Conservation (phyloP, 306 rosid species). For the Sindora glabra region DNA sequence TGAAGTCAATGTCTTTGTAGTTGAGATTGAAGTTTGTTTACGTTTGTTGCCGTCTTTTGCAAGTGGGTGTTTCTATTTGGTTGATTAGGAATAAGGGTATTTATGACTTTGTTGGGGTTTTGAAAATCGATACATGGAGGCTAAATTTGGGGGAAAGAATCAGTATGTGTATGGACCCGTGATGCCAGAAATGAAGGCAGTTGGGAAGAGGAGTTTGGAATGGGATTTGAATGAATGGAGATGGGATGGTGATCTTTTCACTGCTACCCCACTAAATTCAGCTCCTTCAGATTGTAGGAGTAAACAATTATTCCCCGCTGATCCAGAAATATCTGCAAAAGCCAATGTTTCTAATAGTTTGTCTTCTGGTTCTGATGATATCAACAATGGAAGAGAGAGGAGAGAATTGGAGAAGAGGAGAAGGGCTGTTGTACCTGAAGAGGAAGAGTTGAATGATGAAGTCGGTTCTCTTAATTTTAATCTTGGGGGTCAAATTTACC, state of each 20-base stretch:
- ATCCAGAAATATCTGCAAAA: slow-evolving; percentile 35
- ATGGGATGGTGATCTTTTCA: slow-evolving; percentile 81
- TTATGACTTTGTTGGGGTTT: neutral
- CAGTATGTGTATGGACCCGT: slow-evolving; percentile 33
- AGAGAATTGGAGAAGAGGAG: slow-evolving; percentile 71
- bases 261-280: slow-evolving; percentile 53
- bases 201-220: slow-evolving; percentile 58
- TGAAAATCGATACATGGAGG: slow-evolving; percentile 41
- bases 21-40: slow-evolving; percentile 11
- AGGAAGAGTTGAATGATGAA: slow-evolving; percentile 41
- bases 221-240: slow-evolving; percentile 86
- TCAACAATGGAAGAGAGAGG: slow-evolving; percentile 33
- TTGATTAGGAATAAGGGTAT: slow-evolving; percentile 32
- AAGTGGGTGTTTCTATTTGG: slow-evolving; percentile 12
- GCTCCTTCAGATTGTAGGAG: slow-evolving; percentile 48
- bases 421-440: slow-evolving; percentile 36
- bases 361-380: slow-evolving; percentile 43
- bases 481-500: slow-evolving; percentile 53
- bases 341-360: slow-evolving; percentile 44
- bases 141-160: slow-evolving; percentile 45
- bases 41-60: slow-evolving; percentile 6
- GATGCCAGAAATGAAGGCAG: slow-evolving; percentile 41
- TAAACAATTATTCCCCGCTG: slow-evolving; percentile 47
- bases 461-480: slow-evolving; percentile 49
- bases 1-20: slow-evolving; percentile 8